A percentile compares a stretch with the other conserved stretches of the same genome.
Evolutionary conservation across 495 filamentous ascomycete genomes (phyloP).

Genomic region (Cudoniella acicularis): DNA sequence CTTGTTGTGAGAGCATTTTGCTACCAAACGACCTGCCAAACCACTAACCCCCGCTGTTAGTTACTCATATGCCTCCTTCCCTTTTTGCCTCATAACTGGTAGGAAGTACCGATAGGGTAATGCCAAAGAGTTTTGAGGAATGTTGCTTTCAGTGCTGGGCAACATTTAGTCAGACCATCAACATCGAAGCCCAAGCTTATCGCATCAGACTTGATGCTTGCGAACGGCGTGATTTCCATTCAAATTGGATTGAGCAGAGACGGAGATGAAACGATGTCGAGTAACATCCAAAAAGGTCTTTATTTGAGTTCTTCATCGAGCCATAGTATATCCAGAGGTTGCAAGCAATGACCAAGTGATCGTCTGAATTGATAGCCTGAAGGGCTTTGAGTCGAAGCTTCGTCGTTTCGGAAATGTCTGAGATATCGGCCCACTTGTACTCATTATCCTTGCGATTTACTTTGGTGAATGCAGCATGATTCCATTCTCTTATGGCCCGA

Average conservation of each 20-base stretch:
- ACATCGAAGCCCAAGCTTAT: neutral
- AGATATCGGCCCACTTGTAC: neutral
- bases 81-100: neutral
- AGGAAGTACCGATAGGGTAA: neutral
- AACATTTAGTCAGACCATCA: neutral
- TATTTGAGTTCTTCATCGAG: conserved; percentile 1
- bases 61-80: no score
- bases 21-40: no score
- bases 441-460: neutral
- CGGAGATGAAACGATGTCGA: neutral
- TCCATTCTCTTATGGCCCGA: neutral
- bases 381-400: neutral
- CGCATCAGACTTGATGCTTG: neutral
- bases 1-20: no score
- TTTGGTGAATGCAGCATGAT: neutral
- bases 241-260: neutral
- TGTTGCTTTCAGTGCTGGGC: conserved; percentile 4
- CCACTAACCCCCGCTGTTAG: no score
- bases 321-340: conserved; percentile 1
- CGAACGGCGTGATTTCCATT: conserved; percentile 1
- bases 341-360: neutral
- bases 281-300: conserved; percentile 9
- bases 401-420: conserved; percentile 6
- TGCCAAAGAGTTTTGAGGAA: conserved; percentile 6
- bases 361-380: neutral